Evolutionary conservation across 2,329 filamentous ascomycete species (phyloP).

Genomic region (Orbilia brochopaga): DNA sequence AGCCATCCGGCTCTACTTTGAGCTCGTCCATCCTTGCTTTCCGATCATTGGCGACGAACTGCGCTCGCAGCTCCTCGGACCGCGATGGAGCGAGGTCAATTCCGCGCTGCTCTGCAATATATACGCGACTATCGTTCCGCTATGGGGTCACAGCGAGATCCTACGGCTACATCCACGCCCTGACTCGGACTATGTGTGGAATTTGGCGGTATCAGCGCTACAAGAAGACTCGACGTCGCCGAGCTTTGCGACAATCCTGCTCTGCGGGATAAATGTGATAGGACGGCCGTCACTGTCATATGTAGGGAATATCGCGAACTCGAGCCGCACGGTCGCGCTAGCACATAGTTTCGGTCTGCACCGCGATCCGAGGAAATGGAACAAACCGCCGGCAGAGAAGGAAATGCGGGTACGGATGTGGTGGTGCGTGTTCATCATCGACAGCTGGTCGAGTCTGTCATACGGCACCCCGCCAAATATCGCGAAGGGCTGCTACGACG

Average conservation of each 20-base stretch:
- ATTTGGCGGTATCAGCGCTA: conserved; percentile 67
- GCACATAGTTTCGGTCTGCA: conserved; percentile 66
- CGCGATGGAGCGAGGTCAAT: conserved; percentile 29
- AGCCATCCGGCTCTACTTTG: conserved; percentile 62
- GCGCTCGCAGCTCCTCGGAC: conserved; percentile 27
- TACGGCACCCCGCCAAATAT: conserved; percentile 65
- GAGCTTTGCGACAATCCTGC: conserved; percentile 66
- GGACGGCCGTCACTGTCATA: conserved; percentile 68
- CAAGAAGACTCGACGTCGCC: conserved; percentile 68
- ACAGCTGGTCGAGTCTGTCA: conserved; percentile 65
- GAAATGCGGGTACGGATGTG: conserved; percentile 64
- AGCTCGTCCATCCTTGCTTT: conserved; percentile 67
- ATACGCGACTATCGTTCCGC: conserved; percentile 66
- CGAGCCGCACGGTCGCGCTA: conserved; percentile 64
- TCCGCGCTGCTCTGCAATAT: conserved; percentile 66
- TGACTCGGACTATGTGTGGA: conserved; percentile 68
- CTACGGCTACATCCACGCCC: conserved; percentile 62
- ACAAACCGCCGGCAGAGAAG: conserved; percentile 64
- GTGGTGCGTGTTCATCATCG: conserved; percentile 65
- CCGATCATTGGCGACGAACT: conserved; percentile 65
- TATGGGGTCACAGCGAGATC: conserved; percentile 64
- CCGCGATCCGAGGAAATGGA: conserved; percentile 63
- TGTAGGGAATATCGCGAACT: conserved; percentile 64
- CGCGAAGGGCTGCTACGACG: conserved; percentile 61
- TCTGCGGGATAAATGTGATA: conserved; percentile 66